Conservation (phyloP, 2,329 filamentous ascomycete genomes). For the Pseudogymnoascus verrucosus region DNA sequence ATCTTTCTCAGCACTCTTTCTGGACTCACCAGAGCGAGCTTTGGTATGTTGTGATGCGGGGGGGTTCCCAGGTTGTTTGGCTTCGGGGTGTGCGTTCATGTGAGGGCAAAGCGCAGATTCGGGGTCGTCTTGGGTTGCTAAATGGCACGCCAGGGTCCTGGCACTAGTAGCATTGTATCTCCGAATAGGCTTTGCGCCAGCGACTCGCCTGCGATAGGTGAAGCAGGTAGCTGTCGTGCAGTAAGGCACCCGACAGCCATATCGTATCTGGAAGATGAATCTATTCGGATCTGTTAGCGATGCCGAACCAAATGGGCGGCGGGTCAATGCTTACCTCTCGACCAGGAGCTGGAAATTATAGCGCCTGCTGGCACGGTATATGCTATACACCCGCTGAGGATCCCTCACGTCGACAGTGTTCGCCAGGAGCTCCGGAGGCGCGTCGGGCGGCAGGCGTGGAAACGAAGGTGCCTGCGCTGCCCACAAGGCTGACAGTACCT, state of each 20-base stretch:
- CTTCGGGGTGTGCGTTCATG: conserved; percentile 8
- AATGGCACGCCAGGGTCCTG: conserved; percentile 68
- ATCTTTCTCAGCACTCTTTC: not conserved
- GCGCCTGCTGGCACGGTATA: conserved; percentile 52
- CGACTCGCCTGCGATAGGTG: conserved; percentile 62
- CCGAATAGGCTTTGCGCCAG: conserved; percentile 60
- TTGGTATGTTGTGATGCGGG: not conserved
- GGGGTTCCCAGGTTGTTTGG: not conserved
- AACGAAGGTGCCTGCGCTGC: conserved; percentile 45
- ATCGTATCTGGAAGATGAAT: conserved; percentile 72
- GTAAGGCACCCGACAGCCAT: conserved; percentile 62
- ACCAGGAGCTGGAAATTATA: conserved; percentile 60
- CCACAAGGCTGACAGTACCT: conserved; percentile 50
- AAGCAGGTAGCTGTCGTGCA: conserved; percentile 76
- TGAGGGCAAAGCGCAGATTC: conserved; percentile 58
- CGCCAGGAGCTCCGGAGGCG: conserved; percentile 48
- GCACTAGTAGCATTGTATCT: conserved; percentile 77
- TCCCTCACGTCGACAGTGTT: conserved; percentile 52
- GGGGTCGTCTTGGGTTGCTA: conserved; percentile 73
- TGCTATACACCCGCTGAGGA: conserved; percentile 51
- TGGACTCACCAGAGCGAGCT: not conserved
- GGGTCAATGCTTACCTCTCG: conserved; percentile 45
- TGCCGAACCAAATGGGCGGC: conserved; percentile 11
- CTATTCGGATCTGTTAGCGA: conserved; percentile 35
- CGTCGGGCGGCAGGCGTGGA: conserved; percentile 50